Base-by-base conservation (phyloP, 2,329 filamentous ascomycete species). In the Reticulascus tulasneorum region DNA sequence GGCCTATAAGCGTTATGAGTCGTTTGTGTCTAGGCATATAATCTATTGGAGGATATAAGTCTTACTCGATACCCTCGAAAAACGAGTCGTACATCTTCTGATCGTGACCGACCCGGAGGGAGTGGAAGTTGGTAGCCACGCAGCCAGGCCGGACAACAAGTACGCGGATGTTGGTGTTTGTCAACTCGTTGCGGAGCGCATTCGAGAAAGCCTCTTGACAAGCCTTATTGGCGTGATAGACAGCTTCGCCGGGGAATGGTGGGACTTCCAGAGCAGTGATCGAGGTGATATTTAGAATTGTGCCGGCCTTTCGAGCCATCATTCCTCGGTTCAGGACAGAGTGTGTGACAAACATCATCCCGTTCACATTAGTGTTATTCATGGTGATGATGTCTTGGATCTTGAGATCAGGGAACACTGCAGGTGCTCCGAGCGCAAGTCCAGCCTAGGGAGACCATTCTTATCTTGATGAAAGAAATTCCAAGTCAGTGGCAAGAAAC, bases 141-240 rank as follows among this genome's bases (percentile, higher is more conserved):
- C 63, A 59, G 0, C 69, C 70, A 0, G 69, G 69, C 21, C 69
- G 49, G 11, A 72, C 41, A 1, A 63, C 64, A 7, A 71, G 37
- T 0, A 73, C 66, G n/a, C 63, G 59, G 36, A 73, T 67, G 41
- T 70, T 62, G 0, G 66, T 69, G 4, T 59, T 64, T 16, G 44
- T 50, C 8, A 72, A 47, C 48, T 77, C 73, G 13, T 59, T 70
- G 1, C 70, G 53, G 9, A 75, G 55, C 2, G 60, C 59, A 36
- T 75, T 71, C 0, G 64, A 66, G 42, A 75, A 73, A 0, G 52
- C 69, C 36, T 74, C 69, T 33, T 69, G 66, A 4, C 54, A 57
- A 1, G 67, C 66, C 44, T 71, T 72, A 42, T 54, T 63, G 5
- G 67, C 57, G 39, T 72, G 67, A 35, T 72, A 69, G 8, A 74